These are phyloP conservation scores for Zygotorulaspora chibaensis DNA, from an alignment of 805 yeast genomes.

Conservation along the genomic window DNA sequence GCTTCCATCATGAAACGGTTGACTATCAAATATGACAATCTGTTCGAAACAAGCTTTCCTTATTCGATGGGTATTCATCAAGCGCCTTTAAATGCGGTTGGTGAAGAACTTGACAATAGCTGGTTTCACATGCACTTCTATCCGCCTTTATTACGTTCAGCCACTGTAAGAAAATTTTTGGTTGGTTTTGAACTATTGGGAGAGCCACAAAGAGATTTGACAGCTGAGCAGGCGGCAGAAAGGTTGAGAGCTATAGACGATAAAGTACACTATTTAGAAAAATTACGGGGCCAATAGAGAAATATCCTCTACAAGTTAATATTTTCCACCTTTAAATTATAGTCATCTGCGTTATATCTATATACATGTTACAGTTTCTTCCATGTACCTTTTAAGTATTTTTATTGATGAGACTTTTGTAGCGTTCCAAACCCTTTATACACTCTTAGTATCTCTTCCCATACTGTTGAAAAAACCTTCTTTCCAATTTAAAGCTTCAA, in stretches of 20 bases:
- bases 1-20: slow-evolving; percentile 50
- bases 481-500: too few relatives aligned
- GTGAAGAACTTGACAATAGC: slow-evolving; percentile 43
- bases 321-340: too few relatives aligned
- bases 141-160: slow-evolving; percentile 71
- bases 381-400: too few relatives aligned
- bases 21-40: slow-evolving; percentile 65
- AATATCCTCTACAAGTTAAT: too few relatives aligned
- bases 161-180: slow-evolving; percentile 68
- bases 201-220: slow-evolving; percentile 52
- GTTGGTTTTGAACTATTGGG: slow-evolving; percentile 70
- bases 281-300: slow-evolving; percentile 26
- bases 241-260: slow-evolving; percentile 45
- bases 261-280: slow-evolving; percentile 39
- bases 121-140: slow-evolving; percentile 74
- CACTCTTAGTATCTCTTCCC: too few relatives aligned
- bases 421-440: too few relatives aligned
- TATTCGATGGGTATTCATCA: slow-evolving; percentile 82
- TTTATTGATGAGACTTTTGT: too few relatives aligned
- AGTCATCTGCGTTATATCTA: too few relatives aligned
- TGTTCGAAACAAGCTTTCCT: slow-evolving; percentile 66
- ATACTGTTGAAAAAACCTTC: too few relatives aligned
- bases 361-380: too few relatives aligned
- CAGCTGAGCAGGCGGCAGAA: slow-evolving; percentile 32
- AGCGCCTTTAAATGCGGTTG: slow-evolving; percentile 51